A percentile compares a stretch with the other conserved stretches of the same genome.
phyloP scores from a whole-genome alignment of 2,329 filamentous ascomycete genomes.

The Stagonosporopsis tanaceti region DNA sequence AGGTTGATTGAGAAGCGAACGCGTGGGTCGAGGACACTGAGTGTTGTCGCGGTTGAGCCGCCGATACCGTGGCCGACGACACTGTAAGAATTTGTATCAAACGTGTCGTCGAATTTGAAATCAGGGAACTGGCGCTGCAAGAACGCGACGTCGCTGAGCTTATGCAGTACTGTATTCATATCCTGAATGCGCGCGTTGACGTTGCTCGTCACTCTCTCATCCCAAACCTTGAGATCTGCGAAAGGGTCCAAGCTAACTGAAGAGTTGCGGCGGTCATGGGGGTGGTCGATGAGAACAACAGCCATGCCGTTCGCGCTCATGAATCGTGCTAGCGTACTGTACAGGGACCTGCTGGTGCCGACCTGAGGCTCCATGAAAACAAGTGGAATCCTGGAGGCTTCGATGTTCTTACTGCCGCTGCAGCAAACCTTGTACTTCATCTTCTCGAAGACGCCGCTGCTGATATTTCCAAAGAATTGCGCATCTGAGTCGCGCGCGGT shows the following conservation, averaged over 20 bases:
- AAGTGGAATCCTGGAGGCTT: conserved; percentile 22
- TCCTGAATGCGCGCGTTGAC: conserved; percentile 29
- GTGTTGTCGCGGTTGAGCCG: conserved; percentile 33
- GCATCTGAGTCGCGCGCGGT: conserved; percentile 28
- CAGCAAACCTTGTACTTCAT: conserved; percentile 32
- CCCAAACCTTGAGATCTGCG: conserved; percentile 24
- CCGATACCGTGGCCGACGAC: conserved; percentile 43
- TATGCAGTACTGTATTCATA: conserved; percentile 29
- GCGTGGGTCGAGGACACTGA: conserved; percentile 18
- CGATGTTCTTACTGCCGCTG: conserved; percentile 9
- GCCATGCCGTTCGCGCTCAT: conserved; percentile 58
- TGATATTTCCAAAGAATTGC: conserved; percentile 36
- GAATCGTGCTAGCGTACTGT: conserved; percentile 55
- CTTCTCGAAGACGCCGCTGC: conserved; percentile 29
- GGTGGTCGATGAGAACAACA: conserved; percentile 60
- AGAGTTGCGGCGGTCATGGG: conserved; percentile 53
- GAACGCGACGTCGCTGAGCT: conserved; percentile 12
- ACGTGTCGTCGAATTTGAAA: conserved; percentile 18
- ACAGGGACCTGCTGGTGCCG: conserved; percentile 54
- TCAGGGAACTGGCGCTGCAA: conserved; percentile 20
- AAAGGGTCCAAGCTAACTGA: conserved; percentile 28
- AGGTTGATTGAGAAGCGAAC: conserved; percentile 34
- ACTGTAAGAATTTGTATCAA: conserved; percentile 20
- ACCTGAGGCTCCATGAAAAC: conserved; percentile 58
- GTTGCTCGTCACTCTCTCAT: conserved; percentile 21